Conservation (phyloP, 225 moss, liverwort and hornwort genomes). For the Polytrichum commune region DNA sequence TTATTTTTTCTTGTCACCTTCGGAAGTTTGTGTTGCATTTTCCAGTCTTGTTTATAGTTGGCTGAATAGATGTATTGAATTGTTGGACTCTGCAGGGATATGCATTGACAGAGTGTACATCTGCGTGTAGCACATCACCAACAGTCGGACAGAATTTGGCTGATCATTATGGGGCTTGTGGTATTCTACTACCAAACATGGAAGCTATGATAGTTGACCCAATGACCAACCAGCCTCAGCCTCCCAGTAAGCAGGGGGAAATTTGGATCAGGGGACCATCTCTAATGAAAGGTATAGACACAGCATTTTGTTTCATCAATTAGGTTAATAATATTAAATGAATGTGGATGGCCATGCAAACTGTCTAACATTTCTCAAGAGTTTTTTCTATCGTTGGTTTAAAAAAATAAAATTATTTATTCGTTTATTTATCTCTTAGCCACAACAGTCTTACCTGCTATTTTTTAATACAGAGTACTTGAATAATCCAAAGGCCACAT, state of each 20-base stretch:
- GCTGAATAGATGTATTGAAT: neutral
- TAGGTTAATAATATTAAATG: too few species aligned
- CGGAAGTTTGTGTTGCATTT: too few species aligned
- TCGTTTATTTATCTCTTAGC: too few species aligned
- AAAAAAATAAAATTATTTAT: too few species aligned
- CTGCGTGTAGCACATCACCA: neutral
- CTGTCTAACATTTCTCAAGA: too few species aligned
- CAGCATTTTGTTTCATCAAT: neutral
- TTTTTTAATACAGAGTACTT: slow-evolving; percentile 28
- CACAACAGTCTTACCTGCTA: neutral
- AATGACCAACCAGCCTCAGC: slow-evolving; percentile 32
- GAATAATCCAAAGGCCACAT: slow-evolving; percentile 49
- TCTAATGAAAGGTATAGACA: slow-evolving; percentile 59
- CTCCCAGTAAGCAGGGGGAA: slow-evolving; percentile 60
- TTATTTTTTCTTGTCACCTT: too few species aligned
- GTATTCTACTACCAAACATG: slow-evolving; percentile 51
- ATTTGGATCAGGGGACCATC: slow-evolving; percentile 60
- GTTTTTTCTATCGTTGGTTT: too few species aligned
- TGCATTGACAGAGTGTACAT: slow-evolving; percentile 23
- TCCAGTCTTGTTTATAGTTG: too few species aligned
- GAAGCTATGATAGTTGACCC: slow-evolving; percentile 58
- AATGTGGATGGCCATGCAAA: too few species aligned
- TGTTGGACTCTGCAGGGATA: slow-evolving; percentile 18
- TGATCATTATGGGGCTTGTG: slow-evolving; percentile 51
- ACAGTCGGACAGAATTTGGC: slow-evolving; percentile 24